These are phyloP conservation scores for Dothidotthia symphoricarpi DNA, from an alignment of 2,329 filamentous ascomycete species.

Conservation along the genomic window DNA sequence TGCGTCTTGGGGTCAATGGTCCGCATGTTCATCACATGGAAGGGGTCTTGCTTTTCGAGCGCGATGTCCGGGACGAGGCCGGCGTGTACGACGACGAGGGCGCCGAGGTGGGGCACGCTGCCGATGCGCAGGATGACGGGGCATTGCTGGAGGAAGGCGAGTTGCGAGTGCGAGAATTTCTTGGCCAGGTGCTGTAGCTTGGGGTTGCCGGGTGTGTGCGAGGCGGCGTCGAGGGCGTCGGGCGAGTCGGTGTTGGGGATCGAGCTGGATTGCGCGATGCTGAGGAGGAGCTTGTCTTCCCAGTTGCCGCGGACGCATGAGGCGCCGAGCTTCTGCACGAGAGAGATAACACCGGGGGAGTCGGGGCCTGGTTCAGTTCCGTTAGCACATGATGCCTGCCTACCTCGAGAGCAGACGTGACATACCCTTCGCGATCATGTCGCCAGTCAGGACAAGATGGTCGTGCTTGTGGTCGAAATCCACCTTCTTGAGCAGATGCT, in stretches of 20 bases:
- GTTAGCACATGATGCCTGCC: no score
- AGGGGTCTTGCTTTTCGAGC: conserved; percentile 70
- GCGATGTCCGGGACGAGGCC: conserved; percentile 76
- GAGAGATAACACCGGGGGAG: conserved; percentile 71
- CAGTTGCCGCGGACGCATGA: conserved; percentile 88
- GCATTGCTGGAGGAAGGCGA: conserved; percentile 66
- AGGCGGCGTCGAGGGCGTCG: conserved; percentile 30
- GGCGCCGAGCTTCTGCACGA: conserved; percentile 71
- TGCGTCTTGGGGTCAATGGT: conserved; percentile 66
- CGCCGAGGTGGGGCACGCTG: conserved; percentile 57
- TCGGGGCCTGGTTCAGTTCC: conserved; percentile 66
- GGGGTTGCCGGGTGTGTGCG: conserved; percentile 36
- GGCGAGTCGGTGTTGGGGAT: conserved; percentile 26
- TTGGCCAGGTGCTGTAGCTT: conserved; percentile 56
- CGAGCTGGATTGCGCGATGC: conserved; percentile 51
- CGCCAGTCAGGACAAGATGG: conserved; percentile 41
- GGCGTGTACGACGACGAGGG: conserved; percentile 77
- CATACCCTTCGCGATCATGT: conserved; percentile 65
- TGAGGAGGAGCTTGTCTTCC: conserved; percentile 79
- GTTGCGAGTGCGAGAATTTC: conserved; percentile 59
- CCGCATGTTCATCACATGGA: conserved; percentile 89
- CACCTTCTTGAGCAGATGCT: conserved; percentile 63
- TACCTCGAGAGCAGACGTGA: conserved; percentile 1
- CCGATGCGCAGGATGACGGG: conserved; percentile 78
- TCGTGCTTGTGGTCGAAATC: conserved; percentile 60